Evolutionary conservation across 2,329 filamentous ascomycete species (phyloP), one percentile per base, ranked within the genome.

Genomic region (Claviceps africana): DNA sequence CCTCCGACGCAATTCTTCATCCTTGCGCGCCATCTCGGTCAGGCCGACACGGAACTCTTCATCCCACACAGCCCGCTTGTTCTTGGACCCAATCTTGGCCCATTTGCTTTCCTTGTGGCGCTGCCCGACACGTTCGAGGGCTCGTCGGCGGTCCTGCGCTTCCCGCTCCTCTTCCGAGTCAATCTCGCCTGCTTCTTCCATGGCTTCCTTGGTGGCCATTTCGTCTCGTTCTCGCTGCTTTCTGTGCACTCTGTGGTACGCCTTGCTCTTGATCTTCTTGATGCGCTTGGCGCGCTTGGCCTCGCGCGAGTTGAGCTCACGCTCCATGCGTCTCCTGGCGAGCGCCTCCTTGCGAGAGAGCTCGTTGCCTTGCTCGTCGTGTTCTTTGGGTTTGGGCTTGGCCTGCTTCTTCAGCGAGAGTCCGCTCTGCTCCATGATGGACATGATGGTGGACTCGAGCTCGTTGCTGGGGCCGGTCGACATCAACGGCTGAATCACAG

Each of bases 251-350:
- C 90, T 84, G 52, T 91, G 86, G 65, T 95, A 98, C 0, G 89
- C 81, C 67, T 96, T 98, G 65, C 87, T 94, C 76, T 98, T 98
- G 72, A 98, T 98, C 74, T 97, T 97, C 72, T 96, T 95, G 70
- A 98, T 88, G 25, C 93, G 84, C 70, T 90, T 94, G 8, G 89
- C 81, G 53, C 89, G 85, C 44, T 89, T 83, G 62, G 94, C 85
- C 68, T 97, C 91, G 11, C 90, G 79, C 60, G 94, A 95, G 57
- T 91, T 77, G 8, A 95, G 71, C 61, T 97, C 91, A 58, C 93
- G 78, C 56, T 87, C 82, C 65, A 82, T 83, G 13, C 93, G 83
- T 53, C 91, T 77, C 62, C 90, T 82, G 47, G 83, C 81, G 52
- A 83, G 77, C 25, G 87, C 76, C 47, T 83, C 84, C 62, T 82